phyloP scores from a whole-genome alignment of 805 yeast species.

The Lachancea waltii region DNA sequence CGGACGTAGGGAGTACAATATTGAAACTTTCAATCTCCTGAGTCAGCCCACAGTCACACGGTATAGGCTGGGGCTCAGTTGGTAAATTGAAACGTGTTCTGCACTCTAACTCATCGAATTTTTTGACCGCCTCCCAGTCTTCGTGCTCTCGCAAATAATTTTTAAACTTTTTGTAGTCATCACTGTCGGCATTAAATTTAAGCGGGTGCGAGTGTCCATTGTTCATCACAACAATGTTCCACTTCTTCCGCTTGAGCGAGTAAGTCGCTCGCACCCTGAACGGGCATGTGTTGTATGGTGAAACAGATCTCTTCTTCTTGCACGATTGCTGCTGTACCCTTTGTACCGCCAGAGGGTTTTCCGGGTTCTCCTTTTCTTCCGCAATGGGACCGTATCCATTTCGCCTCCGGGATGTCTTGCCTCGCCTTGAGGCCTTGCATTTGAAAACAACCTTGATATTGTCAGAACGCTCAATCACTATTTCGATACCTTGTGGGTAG shows the following conservation, averaged over 20 bases:
- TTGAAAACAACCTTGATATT: constrained; percentile 54
- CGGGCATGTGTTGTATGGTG: constrained; percentile 45
- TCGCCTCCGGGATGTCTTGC: constrained; percentile 17
- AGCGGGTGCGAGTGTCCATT: constrained; percentile 53
- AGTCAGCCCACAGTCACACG: constrained; percentile 35
- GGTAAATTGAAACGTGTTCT: constrained; percentile 30
- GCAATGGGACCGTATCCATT: neutral
- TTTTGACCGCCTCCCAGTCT: constrained; percentile 31
- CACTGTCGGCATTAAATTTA: constrained; percentile 31
- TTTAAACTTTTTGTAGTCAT: constrained; percentile 33
- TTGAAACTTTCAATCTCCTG: constrained; percentile 32
- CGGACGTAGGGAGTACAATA: constrained; percentile 29
- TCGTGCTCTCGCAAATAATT: constrained; percentile 20
- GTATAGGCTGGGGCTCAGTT: constrained; percentile 26
- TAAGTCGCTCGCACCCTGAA: constrained; percentile 60
- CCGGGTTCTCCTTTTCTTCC: constrained; percentile 10
- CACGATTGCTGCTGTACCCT: constrained; percentile 1
- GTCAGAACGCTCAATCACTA: constrained; percentile 60
- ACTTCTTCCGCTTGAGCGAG: constrained; percentile 43
- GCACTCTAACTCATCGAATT: constrained; percentile 34
- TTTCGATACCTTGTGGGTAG: constrained; percentile 43
- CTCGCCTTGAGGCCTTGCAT: constrained; percentile 41
- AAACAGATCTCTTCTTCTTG: constrained; percentile 29
- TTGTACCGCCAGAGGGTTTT: constrained; percentile 4
- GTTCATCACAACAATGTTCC: constrained; percentile 58